Conservation (phyloP, 2,329 filamentous ascomycete species). For the Mariannaea sp. region DNA sequence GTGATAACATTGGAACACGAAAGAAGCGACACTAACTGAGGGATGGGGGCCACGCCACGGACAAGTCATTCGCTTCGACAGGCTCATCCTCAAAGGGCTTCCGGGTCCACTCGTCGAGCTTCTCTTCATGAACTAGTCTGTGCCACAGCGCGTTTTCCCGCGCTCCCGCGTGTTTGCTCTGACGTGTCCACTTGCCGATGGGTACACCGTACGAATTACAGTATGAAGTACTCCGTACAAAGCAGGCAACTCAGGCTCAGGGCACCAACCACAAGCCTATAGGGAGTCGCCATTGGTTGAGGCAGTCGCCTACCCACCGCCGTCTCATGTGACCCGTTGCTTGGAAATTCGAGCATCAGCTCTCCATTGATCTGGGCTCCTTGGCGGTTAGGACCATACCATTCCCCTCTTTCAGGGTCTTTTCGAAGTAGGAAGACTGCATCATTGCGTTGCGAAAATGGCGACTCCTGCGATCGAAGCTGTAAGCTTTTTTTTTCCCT, state of each 20-base stretch:
- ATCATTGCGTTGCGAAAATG: neutral
- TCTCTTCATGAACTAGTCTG: neutral
- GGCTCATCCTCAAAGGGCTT: neutral
- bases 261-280: no score
- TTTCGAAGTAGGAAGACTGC: no score
- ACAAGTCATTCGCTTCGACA: neutral
- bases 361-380: neutral
- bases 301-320: neutral
- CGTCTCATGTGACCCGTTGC: neutral
- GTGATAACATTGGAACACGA: neutral
- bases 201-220: no score
- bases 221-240: no score
- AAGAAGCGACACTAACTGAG: neutral
- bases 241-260: no score
- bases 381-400: no score
- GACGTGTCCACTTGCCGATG: neutral
- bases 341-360: neutral
- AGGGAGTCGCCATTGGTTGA: no score
- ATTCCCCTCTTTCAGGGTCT: neutral
- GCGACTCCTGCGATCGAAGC: slow-evolving; percentile 1
- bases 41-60: neutral
- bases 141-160: neutral
- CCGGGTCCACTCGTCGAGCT: neutral
- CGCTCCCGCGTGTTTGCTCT: neutral
- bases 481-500: no score